These are phyloP conservation scores for Crithidia acanthocephali DNA, from an alignment of 208 protist species.

Conservation along the genomic window DNA sequence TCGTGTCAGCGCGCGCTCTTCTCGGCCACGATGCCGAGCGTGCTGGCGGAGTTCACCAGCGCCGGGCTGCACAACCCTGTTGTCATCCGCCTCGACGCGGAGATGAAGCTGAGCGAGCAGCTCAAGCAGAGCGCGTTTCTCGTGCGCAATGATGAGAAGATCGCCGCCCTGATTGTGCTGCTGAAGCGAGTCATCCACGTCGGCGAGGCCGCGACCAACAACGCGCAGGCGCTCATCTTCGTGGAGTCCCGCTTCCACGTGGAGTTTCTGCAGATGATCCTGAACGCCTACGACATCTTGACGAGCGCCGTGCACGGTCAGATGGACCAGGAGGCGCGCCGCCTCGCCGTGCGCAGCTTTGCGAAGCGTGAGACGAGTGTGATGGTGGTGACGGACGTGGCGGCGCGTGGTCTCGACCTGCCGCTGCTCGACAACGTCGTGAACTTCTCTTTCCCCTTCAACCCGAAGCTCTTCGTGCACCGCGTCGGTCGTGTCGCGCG, in stretches of 20 bases:
- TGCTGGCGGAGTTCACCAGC: constrained; percentile 98
- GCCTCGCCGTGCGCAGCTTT: constrained; percentile 96
- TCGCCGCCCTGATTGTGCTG: constrained; percentile 94
- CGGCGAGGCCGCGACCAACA: constrained; percentile 41
- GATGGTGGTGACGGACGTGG: constrained; percentile 99
- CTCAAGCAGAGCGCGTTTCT: constrained; percentile 95
- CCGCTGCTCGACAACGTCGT: constrained; percentile 99
- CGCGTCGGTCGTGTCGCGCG: constrained; percentile 99
- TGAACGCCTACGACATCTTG: constrained; percentile 79
- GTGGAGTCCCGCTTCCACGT: constrained; percentile 97
- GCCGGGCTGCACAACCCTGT: constrained; percentile 96
- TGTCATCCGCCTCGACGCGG: constrained; percentile 98
- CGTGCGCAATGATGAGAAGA: constrained; percentile 96
- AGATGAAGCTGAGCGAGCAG: constrained; percentile 96
- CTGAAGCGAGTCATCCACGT: constrained; percentile 88
- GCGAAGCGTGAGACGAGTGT: constrained; percentile 82
- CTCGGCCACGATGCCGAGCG: constrained; percentile 98
- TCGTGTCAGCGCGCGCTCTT: constrained; percentile 97
- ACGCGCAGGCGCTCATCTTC: constrained; percentile 97
- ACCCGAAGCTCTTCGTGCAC: constrained; percentile 98
- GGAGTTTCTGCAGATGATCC: constrained; percentile 96
- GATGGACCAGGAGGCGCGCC: constrained; percentile 98
- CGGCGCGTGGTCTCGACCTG: constrained; percentile 99
- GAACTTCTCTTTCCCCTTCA: constrained; percentile 99
- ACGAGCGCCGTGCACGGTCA: constrained; percentile 94